phyloP scores from a whole-genome alignment of 2,329 filamentous ascomycete species.

The Sporothrix phasma region DNA sequence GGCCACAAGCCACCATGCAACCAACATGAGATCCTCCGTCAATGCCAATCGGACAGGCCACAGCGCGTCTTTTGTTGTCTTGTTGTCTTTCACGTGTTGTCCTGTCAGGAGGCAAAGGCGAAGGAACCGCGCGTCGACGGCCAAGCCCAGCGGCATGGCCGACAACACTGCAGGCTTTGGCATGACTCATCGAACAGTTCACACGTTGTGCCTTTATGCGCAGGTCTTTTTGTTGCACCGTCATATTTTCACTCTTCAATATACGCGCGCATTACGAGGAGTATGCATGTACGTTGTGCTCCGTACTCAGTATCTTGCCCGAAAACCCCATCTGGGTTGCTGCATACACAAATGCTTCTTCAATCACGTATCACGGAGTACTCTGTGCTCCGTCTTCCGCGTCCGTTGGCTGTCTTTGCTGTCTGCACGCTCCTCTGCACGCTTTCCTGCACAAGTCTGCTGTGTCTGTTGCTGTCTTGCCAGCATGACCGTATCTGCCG shows the following conservation, averaged over 20 bases:
- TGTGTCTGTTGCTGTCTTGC: not conserved
- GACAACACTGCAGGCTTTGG: not conserved
- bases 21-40: not conserved
- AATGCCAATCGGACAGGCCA: conserved; percentile 3
- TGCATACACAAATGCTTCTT: not conserved
- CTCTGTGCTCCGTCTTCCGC: not conserved
- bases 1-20: not conserved
- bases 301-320: no score
- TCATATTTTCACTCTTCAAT: not conserved
- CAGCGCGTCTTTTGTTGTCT: not conserved
- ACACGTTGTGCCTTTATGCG: not conserved
- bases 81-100: not conserved
- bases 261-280: not conserved
- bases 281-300: no score
- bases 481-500: not conserved
- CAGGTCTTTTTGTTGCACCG: not conserved
- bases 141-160: not conserved
- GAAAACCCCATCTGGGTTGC: not conserved
- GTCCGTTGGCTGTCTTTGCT: no score
- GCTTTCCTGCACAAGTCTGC: not conserved
- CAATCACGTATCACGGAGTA: not conserved
- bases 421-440: not conserved
- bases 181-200: not conserved
- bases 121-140: not conserved
- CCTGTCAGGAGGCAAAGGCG: not conserved